Conservation (phyloP, 345 rosid species). For the Streptanthus diversifolius region DNA sequence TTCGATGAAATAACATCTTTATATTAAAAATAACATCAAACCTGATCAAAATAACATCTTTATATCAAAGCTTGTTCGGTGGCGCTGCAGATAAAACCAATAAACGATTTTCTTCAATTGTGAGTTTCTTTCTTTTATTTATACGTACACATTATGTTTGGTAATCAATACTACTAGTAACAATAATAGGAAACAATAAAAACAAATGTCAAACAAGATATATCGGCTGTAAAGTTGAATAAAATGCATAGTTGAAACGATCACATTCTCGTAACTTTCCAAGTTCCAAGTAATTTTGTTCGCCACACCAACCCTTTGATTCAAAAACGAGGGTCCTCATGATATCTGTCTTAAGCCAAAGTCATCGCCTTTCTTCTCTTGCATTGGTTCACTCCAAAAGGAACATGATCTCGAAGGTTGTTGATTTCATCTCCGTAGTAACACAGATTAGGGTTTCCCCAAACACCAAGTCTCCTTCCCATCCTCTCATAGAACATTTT, state of each 20-base stretch:
- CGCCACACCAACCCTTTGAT: background rate
- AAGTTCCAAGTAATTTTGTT: background rate
- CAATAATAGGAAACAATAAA: background rate
- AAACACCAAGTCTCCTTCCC: conserved; percentile 82
- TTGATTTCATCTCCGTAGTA: conserved; percentile 40
- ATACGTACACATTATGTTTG: background rate
- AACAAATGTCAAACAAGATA: background rate
- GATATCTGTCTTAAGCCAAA: conserved; percentile 33
- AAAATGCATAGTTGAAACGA: background rate
- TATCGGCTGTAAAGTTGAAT: background rate
- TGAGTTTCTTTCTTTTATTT: background rate
- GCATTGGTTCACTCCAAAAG: conserved; percentile 72
- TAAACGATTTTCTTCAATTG: background rate
- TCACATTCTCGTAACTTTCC: background rate
- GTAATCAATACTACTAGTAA: background rate
- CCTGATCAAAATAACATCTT: background rate
- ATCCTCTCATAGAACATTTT: conserved; percentile 52
- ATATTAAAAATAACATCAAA: background rate
- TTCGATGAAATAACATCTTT: background rate
- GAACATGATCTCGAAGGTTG: conserved; percentile 36
- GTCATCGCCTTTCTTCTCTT: conserved; percentile 34
- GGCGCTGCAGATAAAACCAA: background rate
- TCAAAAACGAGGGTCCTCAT: conserved; percentile 17
- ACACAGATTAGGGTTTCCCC: conserved; percentile 85
- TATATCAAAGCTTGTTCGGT: background rate